A percentile compares a stretch with the other conserved stretches of the same genome.
phyloP scores from a whole-genome alignment of 2,329 filamentous ascomycete genomes.

The Penicillium sp. region DNA sequence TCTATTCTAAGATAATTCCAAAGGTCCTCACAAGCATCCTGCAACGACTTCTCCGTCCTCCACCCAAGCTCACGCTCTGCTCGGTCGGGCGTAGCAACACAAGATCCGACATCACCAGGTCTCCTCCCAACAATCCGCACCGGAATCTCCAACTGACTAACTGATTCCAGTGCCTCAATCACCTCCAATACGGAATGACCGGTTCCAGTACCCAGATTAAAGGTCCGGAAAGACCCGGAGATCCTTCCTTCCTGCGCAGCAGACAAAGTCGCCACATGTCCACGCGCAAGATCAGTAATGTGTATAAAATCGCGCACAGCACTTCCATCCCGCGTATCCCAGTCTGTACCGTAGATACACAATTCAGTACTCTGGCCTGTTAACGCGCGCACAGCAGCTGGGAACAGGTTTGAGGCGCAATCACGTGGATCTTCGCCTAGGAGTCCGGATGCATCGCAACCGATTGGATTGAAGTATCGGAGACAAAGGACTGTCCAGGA shows the following conservation, averaged over 20 bases:
- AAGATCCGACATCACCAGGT: slow-evolving; percentile 1
- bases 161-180: background rate
- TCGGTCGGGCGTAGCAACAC: slow-evolving; percentile 1
- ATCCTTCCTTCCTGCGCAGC: slow-evolving; percentile 2
- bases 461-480: slow-evolving; percentile 5
- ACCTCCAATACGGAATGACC: background rate
- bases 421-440: slow-evolving; percentile 2
- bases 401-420: background rate
- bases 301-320: slow-evolving; percentile 1
- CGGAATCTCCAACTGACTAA: background rate
- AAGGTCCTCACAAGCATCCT: slow-evolving; percentile 4
- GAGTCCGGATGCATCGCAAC: background rate
- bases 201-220: background rate
- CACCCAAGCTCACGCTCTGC: background rate
- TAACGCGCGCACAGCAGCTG: background rate
- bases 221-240: background rate
- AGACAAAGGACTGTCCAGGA: background rate
- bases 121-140: background rate
- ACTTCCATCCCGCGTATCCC: slow-evolving; percentile 2
- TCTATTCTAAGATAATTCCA: slow-evolving; percentile 7
- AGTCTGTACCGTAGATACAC: background rate
- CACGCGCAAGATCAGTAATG: slow-evolving; percentile 1
- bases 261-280: background rate
- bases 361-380: background rate
- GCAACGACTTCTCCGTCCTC: slow-evolving; percentile 4